These are phyloP conservation scores for Phytophthora cactorum DNA, from an alignment of 352 stramenopile species.

Conservation along the genomic window DNA sequence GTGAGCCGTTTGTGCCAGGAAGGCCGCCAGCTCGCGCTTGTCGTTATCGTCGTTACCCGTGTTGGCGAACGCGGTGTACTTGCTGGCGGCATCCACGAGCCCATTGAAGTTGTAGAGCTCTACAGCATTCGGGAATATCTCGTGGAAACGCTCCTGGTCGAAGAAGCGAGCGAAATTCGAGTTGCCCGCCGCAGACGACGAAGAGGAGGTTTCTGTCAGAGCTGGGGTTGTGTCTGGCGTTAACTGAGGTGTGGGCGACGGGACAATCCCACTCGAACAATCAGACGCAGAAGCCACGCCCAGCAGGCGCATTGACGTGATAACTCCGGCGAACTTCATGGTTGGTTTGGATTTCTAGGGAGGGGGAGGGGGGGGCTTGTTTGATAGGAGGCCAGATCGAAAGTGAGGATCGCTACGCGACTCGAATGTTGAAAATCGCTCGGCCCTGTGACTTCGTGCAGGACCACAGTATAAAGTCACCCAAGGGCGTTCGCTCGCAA, in stretches of 20 bases:
- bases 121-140: slow-evolving; percentile 44
- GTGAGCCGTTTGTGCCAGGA: slow-evolving; percentile 52
- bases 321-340: slow-evolving; percentile 24
- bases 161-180: slow-evolving; percentile 42
- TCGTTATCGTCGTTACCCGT: slow-evolving; percentile 44
- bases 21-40: slow-evolving; percentile 47
- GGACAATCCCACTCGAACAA: not conserved
- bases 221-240: slow-evolving; percentile 15
- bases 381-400: slow-evolving; percentile 13
- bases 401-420: slow-evolving; percentile 21
- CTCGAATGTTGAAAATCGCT: not conserved
- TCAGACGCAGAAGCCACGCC: slow-evolving; percentile 22
- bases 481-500: no score
- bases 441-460: not conserved
- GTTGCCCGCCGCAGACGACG: not conserved
- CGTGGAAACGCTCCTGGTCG: slow-evolving; percentile 39
- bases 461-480: no score
- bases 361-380: not conserved
- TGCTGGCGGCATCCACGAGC: slow-evolving; percentile 41
- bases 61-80: slow-evolving; percentile 56
- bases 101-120: slow-evolving; percentile 50
- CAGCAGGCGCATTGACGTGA: slow-evolving; percentile 22
- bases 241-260: slow-evolving; percentile 9
- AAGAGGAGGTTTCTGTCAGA: not conserved
- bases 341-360: slow-evolving; percentile 1